Evolutionary conservation across 805 yeast species (phyloP).

Genomic region (Isabelozyma pseudorhagii): DNA sequence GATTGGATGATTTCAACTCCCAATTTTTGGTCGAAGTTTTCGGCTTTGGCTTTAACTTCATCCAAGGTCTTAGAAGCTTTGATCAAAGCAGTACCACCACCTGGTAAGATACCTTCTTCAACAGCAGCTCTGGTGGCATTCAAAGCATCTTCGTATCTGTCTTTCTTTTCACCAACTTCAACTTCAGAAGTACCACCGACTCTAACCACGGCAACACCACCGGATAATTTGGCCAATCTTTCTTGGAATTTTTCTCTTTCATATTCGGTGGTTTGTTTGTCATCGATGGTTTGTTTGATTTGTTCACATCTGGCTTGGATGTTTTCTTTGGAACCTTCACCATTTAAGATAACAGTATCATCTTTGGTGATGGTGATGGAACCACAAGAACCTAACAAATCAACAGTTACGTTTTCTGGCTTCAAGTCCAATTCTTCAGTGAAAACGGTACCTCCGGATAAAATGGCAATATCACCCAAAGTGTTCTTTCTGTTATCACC

Average conservation of each 20-base stretch:
- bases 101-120: conserved; percentile 97
- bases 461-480: conserved; percentile 90
- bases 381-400: conserved; percentile 87
- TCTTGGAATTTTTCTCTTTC: conserved; percentile 97
- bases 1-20: conserved; percentile 92
- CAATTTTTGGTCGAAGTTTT: conserved; percentile 91
- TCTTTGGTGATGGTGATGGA: conserved; percentile 91
- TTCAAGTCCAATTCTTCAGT: conserved; percentile 94
- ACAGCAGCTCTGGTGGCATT: conserved; percentile 99
- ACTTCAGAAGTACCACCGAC: conserved; percentile 97
- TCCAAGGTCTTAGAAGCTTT: conserved; percentile 84
- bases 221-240: conserved; percentile 93
- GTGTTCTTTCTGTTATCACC: conserved; percentile 98
- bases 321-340: conserved; percentile 81
- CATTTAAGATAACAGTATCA: conserved; percentile 91
- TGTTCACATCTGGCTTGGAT: conserved; percentile 89
- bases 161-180: conserved; percentile 99
- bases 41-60: conserved; percentile 57
- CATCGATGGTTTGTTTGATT: conserved; percentile 77
- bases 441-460: conserved; percentile 88
- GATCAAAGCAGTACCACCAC: conserved; percentile 97
- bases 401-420: conserved; percentile 91
- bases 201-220: conserved; percentile 97
- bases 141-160: conserved; percentile 96
- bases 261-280: conserved; percentile 77